Evolutionary conservation across 2,329 filamentous ascomycete species (phyloP), one percentile per base, ranked within the genome.

Genomic region (Gaeumannomyces sp.): DNA sequence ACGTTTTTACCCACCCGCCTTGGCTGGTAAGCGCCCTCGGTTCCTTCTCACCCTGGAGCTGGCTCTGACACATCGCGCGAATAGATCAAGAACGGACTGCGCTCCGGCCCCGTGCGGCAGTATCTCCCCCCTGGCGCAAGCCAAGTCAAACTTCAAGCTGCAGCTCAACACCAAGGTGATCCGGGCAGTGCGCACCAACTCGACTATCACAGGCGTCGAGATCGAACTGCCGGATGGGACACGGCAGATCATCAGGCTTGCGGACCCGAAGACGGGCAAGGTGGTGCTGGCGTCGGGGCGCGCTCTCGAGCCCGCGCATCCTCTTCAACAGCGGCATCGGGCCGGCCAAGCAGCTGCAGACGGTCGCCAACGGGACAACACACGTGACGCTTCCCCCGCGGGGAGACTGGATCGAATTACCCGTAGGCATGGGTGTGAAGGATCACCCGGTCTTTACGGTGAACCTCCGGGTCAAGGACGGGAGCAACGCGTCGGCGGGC

Each of bases 401-500:
- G 65, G 65, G 67, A 16, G 66, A 71, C 35, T 72, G 71, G 71
- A 69, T 72, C 62, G 68, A 71, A 33, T 68, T 72, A 2, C 71
- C 71, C 56, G 69, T 70, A 38, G 69, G 69, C 61, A 7, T 65
- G 64, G 65, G 64, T 65, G 63, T 71, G 61, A 64, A 66, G 68
- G 69, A 71, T 65, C 69, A 71, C 64, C 64, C 68, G 27, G 67
- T 72, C 60, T 71, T 69, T 45, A 67, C 70, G 33, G 67, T 76
- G 61, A 66, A 65, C 60, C 69, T 76, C 27, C 28, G 57, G 38
- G 28, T 62, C 14, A 35, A 53, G 45, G 28, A 25, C 38, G 56
- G 56, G 16, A 14, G n/a, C n/a, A 58, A 25, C 64, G 65, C 71
- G 27, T 72, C 71, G 63, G 75, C 72, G 65, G 56, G 57, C 25